These are phyloP conservation scores for Bondarzewia mesenterica DNA, from an alignment of 1,284 basidiomycete species.

Conservation along the genomic window DNA sequence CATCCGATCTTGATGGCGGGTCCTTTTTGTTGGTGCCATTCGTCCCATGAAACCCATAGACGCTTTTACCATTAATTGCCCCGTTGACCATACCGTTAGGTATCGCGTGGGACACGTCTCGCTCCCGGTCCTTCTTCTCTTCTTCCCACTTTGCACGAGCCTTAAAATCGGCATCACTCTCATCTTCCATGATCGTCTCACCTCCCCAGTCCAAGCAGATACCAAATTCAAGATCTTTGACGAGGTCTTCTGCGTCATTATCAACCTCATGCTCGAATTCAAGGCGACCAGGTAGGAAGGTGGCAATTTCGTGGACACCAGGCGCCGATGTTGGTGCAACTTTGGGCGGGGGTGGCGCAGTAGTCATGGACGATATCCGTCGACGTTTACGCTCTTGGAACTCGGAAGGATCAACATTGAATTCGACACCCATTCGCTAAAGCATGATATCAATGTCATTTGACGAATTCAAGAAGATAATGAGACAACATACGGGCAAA, in stretches of 20 bases:
- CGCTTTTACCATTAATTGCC: constrained; percentile 27
- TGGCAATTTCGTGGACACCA: constrained; percentile 89
- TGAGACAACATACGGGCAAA: constrained; percentile 48
- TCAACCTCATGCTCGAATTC: constrained; percentile 98
- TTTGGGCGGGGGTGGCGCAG: constrained; percentile 49
- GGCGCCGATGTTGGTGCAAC: constrained; percentile 86
- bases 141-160: constrained; percentile 63
- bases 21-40: constrained; percentile 18
- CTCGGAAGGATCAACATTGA: constrained; percentile 70
- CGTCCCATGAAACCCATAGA: constrained; percentile 27
- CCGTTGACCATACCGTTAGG: constrained; percentile 34
- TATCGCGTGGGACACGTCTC: not conserved
- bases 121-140: constrained; percentile 34
- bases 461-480: constrained; percentile 1
- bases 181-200: constrained; percentile 71
- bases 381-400: constrained; percentile 86
- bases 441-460: not conserved
- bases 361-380: constrained; percentile 66
- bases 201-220: constrained; percentile 82
- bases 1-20: constrained; percentile 36
- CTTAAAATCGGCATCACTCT: constrained; percentile 61
- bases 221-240: constrained; percentile 97
- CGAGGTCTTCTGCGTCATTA: constrained; percentile 91
- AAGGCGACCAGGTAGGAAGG: constrained; percentile 91
- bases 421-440: constrained; percentile 60